Conservation (phyloP, 306 rosid species). For the Lathyrus tuberosus region DNA sequence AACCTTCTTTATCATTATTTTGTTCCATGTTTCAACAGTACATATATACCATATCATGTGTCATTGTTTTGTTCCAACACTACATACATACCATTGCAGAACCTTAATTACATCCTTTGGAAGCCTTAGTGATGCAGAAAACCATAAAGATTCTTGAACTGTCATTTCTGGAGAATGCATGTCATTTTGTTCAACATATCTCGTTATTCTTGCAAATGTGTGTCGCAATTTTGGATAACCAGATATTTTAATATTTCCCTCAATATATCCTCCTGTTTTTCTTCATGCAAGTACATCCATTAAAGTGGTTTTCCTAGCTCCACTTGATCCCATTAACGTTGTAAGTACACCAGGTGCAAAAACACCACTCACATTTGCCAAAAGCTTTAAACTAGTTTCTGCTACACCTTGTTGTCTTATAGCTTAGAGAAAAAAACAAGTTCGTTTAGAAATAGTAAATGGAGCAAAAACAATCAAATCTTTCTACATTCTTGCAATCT, state of each 20-base stretch:
- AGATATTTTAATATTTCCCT: conserved; percentile 3
- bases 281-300: conserved; percentile 20
- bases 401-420: conserved; percentile 2
- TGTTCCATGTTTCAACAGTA: too few relatives aligned
- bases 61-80: too few relatives aligned
- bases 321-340: conserved; percentile 11
- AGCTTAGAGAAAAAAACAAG: background rate
- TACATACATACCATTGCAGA: too few relatives aligned
- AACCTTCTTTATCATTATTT: too few relatives aligned
- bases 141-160: too few relatives aligned
- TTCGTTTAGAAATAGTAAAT: background rate
- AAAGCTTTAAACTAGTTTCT: conserved; percentile 10
- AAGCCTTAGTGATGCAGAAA: too few relatives aligned
- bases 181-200: too few relatives aligned
- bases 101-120: too few relatives aligned
- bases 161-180: too few relatives aligned
- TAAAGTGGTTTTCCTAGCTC: conserved; percentile 7
- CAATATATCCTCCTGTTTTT: conserved; percentile 15
- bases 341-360: conserved; percentile 16
- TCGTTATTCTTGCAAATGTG: background rate
- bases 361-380: too few relatives aligned
- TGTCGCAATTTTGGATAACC: background rate
- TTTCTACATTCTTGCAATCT: background rate
- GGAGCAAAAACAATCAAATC: background rate
- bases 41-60: too few relatives aligned